Percentiles rank a stretch among this genome's conserved stretches.
phyloP scores from a whole-genome alignment of 495 filamentous ascomycete species.

The Viridothelium virens region DNA sequence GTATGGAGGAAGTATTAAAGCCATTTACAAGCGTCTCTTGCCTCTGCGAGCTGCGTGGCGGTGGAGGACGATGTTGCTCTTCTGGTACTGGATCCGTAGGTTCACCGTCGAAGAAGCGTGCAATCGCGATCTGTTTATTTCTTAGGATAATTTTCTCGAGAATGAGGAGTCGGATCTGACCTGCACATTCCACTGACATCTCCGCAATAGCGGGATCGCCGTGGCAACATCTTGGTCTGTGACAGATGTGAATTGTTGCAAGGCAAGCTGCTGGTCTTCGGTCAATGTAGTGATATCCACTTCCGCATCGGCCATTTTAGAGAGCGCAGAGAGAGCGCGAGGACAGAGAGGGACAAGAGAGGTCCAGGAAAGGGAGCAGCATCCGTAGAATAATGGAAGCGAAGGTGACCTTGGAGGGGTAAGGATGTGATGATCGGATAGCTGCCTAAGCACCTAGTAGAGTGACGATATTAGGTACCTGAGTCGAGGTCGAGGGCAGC shows the following conservation, averaged over 20 bases:
- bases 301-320: constrained; percentile 31
- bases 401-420: not conserved
- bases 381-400: not conserved
- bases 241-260: constrained; percentile 81
- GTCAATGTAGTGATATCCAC: constrained; percentile 64
- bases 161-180: constrained; percentile 40
- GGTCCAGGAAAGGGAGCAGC: not conserved
- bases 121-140: constrained; percentile 68
- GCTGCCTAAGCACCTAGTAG: not conserved
- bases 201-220: constrained; percentile 70
- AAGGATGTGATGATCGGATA: not conserved
- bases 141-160: constrained; percentile 20
- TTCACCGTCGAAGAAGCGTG: constrained; percentile 97
- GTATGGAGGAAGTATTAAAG: constrained; percentile 27
- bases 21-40: constrained; percentile 63
- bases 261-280: constrained; percentile 63
- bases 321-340: not conserved
- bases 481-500: not conserved
- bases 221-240: constrained; percentile 72
- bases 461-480: not conserved
- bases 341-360: not conserved
- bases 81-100: constrained; percentile 65
- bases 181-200: constrained; percentile 95
- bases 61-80: constrained; percentile 49
- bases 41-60: constrained; percentile 51